Evolutionary conservation across 495 filamentous ascomycete genomes (phyloP), one percentile per base, ranked within the genome.

Genomic region (Xylaria nigripes): DNA sequence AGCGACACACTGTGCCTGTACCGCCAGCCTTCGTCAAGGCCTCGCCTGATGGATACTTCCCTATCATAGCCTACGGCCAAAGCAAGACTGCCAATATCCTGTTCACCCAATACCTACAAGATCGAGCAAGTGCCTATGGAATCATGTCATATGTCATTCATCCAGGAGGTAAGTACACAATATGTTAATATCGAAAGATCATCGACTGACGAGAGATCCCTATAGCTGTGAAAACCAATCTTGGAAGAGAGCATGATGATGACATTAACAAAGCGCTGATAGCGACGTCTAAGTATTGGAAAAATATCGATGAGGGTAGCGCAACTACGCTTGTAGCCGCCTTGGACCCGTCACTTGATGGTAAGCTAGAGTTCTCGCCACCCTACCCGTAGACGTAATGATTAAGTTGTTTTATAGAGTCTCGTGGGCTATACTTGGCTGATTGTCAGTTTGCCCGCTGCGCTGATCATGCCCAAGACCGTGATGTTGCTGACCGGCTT

Each of bases 21-120:
- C 59, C 60, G 9, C 58, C 62, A 10, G 59, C 67, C 0, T 72
- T 76, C 41, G 61, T 47, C 1, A 69, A 57, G 43, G 58, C 55
- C 25, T 62, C 65, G 7, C 56, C 74, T 43, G 70, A 76, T 18
- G 79, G 79, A 2, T 86, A 83, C 61, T 72, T 78, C 45, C 68
- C 72, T 21, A 77, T 72, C 50, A 56, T 76, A 38, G 76, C 77
- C 8, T 83, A 84, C 41, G 77, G 70, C 12, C 73, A 80, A 50
- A 79, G 77, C 48, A 85, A 84, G 65, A 76, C 80, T 29, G 82
- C 80, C 23, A 85, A 83, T 52, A 70, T 84, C n/a, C 54, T 84
- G 38, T 81, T 82, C 46, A 76, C 79, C 7, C 36, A 74, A 9
- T 72, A 72, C 2, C 60, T 82, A 25, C 72, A 77, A 25, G 51